Evolutionary conservation across 1,284 basidiomycete species (phyloP).

Genomic region (Retiboletus flavoniger): DNA sequence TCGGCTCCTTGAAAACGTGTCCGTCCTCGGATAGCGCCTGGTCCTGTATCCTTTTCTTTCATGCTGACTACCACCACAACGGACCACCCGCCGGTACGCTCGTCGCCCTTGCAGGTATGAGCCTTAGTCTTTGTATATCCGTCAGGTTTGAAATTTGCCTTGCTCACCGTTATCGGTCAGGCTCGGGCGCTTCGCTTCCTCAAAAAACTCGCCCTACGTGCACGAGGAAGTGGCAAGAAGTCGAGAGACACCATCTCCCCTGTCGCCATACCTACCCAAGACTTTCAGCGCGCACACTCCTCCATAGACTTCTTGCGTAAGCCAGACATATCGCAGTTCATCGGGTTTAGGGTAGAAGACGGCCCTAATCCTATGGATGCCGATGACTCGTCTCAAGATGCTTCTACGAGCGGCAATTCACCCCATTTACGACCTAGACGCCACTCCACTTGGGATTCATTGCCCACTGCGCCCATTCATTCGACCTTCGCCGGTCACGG

Average conservation of each 20-base stretch:
- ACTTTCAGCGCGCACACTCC: conserved; percentile 31
- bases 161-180: conserved; percentile 23
- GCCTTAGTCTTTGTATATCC: neutral
- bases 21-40: conserved; percentile 21
- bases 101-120: conserved; percentile 35
- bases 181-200: conserved; percentile 39
- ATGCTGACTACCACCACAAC: conserved; percentile 24
- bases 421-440: conserved; percentile 21
- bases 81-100: conserved; percentile 24
- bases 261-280: conserved; percentile 16
- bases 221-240: conserved; percentile 18
- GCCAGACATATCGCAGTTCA: conserved; percentile 45
- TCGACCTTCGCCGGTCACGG: conserved; percentile 16
- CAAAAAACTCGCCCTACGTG: conserved; percentile 40
- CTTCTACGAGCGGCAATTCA: conserved; percentile 28
- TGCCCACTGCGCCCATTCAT: conserved; percentile 8
- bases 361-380: conserved; percentile 31
- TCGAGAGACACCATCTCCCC: conserved; percentile 24
- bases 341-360: conserved; percentile 35
- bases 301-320: conserved; percentile 38
- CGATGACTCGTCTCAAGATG: conserved; percentile 36
- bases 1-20: conserved; percentile 34
- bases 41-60: conserved; percentile 8
- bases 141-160: conserved; percentile 19
- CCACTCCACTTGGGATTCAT: conserved; percentile 26